Percentiles rank a stretch among this genome's conserved stretches.
These are phyloP conservation scores for Metschnikowia lachancei DNA, from an alignment of 805 yeast genomes.

Conservation along the genomic window DNA sequence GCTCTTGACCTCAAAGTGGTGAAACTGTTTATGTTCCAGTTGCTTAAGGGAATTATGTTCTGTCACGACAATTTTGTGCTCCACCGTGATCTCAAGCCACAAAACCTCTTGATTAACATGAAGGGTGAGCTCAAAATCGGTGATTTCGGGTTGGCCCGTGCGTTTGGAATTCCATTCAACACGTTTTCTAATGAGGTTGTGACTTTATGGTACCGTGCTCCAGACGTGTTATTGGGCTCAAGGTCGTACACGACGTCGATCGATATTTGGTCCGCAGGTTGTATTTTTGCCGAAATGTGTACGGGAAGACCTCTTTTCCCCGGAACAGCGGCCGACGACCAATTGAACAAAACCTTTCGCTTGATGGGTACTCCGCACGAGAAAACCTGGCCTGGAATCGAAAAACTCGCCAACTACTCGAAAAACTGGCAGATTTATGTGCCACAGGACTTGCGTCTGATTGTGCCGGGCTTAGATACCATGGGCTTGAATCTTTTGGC, in stretches of 20 bases:
- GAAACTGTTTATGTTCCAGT: constrained; percentile 91
- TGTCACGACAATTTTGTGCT: constrained; percentile 84
- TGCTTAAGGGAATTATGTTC: constrained; percentile 83
- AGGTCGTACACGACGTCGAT: constrained; percentile 95
- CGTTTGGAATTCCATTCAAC: constrained; percentile 96
- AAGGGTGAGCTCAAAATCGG: constrained; percentile 93
- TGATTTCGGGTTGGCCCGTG: constrained; percentile 95
- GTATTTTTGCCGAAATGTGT: constrained; percentile 97
- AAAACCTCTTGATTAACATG: constrained; percentile 80
- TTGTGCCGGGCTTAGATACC: constrained; percentile 68
- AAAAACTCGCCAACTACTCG: constrained; percentile 82
- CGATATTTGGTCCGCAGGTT: constrained; percentile 98
- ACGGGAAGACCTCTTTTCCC: constrained; percentile 97
- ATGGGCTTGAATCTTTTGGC: constrained; percentile 67
- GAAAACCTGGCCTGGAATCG: constrained; percentile 95
- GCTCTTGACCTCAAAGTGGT: constrained; percentile 72
- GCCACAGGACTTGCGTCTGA: constrained; percentile 76
- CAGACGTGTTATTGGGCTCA: constrained; percentile 92
- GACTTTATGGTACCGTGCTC: constrained; percentile 97
- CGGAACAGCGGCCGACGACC: constrained; percentile 95
- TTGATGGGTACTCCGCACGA: constrained; percentile 97
- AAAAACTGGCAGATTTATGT: constrained; percentile 80
- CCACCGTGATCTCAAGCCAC: constrained; percentile 90
- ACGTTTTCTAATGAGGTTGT: constrained; percentile 97
- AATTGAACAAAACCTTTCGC: constrained; percentile 84